Conservation (phyloP, 768 basidiomycete species). For the Pisolithus marmoratus region DNA sequence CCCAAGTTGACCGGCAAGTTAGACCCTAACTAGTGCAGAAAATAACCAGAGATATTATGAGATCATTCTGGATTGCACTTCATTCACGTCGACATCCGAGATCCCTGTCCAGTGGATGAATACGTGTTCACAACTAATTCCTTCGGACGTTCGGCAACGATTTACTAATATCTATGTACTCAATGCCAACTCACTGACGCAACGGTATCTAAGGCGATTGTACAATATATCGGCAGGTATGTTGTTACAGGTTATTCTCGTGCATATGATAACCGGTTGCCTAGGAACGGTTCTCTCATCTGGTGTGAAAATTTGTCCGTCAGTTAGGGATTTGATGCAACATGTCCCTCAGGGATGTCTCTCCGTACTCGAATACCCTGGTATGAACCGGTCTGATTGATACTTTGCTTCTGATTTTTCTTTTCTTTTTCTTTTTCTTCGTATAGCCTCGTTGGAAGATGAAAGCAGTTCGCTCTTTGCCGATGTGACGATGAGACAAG, state of each 20-base stretch:
- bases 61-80: constrained; percentile 77
- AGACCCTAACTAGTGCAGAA: constrained; percentile 48
- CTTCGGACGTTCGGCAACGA: constrained; percentile 59
- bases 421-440: background rate
- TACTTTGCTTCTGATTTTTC: background rate
- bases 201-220: constrained; percentile 69
- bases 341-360: constrained; percentile 47
- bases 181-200: constrained; percentile 65
- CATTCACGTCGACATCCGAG: constrained; percentile 68
- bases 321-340: constrained; percentile 53
- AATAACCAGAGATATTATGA: constrained; percentile 54
- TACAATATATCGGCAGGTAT: constrained; percentile 61
- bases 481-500: constrained; percentile 63
- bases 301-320: constrained; percentile 55
- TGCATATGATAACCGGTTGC: background rate
- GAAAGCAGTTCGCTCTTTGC: constrained; percentile 50
- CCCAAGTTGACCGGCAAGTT: background rate
- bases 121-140: constrained; percentile 69
- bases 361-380: constrained; percentile 45
- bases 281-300: constrained; percentile 48
- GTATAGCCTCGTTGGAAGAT: constrained; percentile 53
- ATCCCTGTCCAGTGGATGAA: constrained; percentile 79
- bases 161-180: constrained; percentile 60
- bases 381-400: constrained; percentile 34
- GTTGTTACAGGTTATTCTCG: constrained; percentile 7